These are phyloP conservation scores for Andrographis paniculata DNA, from an alignment of 305 asterid genomes.

Conservation along the genomic window DNA sequence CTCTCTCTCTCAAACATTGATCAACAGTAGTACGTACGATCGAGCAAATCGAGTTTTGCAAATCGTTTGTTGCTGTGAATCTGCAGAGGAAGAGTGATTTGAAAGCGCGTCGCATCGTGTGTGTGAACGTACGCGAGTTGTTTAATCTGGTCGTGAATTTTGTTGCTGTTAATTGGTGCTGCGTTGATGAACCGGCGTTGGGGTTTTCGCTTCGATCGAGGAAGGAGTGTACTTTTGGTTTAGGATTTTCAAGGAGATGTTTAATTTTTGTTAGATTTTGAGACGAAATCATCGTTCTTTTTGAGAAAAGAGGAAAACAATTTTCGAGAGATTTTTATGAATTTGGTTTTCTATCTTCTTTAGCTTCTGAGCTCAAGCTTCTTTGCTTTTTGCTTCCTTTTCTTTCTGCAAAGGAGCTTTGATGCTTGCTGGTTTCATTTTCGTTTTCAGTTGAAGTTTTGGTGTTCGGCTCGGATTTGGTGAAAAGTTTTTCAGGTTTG, in stretches of 20 bases:
- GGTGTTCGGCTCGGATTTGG: not conserved
- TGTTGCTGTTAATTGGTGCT: conserved; percentile 4
- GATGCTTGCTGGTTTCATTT: not conserved
- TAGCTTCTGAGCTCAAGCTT: conserved; percentile 9
- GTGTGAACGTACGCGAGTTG: not conserved
- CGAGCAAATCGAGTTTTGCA: too few species aligned
- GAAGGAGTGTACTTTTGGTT: too few species aligned
- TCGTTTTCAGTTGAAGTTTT: conserved; percentile 11
- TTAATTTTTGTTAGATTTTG: conserved; percentile 11
- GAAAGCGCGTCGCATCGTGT: not conserved
- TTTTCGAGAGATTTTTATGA: conserved; percentile 8
- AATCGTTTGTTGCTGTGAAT: too few species aligned
- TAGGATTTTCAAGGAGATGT: conserved; percentile 6
- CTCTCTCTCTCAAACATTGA: too few species aligned
- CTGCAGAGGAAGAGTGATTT: too few species aligned
- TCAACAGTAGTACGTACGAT: too few species aligned
- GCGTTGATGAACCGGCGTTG: conserved; percentile 27
- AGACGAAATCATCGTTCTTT: conserved; percentile 7
- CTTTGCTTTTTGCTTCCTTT: conserved; percentile 7
- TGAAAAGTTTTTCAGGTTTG: too few species aligned
- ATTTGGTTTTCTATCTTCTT: not conserved
- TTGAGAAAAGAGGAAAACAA: conserved; percentile 2
- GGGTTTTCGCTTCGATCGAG: conserved; percentile 20
- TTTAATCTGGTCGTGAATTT: too few species aligned
- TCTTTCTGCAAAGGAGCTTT: not conserved